A percentile compares a stretch with the other conserved stretches of the same genome.
Evolutionary conservation across 2,329 filamentous ascomycete species (phyloP).

Genomic region (Aspergillus piperis): DNA sequence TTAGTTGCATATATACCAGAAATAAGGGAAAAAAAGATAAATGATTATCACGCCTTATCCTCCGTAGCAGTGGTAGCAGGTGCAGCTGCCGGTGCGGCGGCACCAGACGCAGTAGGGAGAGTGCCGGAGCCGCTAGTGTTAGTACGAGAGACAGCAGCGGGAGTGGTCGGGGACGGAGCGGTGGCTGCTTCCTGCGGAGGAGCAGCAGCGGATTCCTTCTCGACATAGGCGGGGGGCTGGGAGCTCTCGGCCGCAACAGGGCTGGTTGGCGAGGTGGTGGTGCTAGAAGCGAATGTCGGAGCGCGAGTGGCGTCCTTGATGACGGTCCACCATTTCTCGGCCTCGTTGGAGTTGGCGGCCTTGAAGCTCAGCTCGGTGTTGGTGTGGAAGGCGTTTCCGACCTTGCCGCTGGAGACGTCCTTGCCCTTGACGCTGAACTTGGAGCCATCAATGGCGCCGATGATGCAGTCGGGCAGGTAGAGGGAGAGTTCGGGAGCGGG

Average conservation of each 20-base stretch:
- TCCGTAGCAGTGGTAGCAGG: neutral
- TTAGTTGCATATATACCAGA: no score
- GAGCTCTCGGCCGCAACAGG: conserved; percentile 14
- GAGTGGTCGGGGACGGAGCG: conserved; percentile 9
- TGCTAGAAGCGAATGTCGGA: conserved; percentile 9
- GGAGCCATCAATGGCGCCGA: conserved; percentile 70
- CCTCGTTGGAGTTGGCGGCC: conserved; percentile 76
- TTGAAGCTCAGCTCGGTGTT: conserved; percentile 83
- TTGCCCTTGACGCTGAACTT: conserved; percentile 98
- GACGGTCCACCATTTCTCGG: conserved; percentile 79
- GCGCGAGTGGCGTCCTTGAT: conserved; percentile 51
- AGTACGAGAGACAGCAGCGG: conserved; percentile 1
- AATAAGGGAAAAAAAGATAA: no score
- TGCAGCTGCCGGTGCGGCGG: neutral
- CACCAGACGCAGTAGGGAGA: neutral
- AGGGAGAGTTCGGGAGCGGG: conserved; percentile 78
- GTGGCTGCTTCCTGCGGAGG: neutral
- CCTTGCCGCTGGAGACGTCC: conserved; percentile 73
- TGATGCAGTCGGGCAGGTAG: conserved; percentile 84
- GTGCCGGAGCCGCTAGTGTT: neutral
- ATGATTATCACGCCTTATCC: neutral
- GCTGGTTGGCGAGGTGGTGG: conserved; percentile 10
- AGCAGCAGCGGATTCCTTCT: conserved; percentile 22
- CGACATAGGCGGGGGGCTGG: conserved; percentile 30
- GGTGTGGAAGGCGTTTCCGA: conserved; percentile 79